Conservation (phyloP, 305 asterid species). For the Salvia sclarea region DNA sequence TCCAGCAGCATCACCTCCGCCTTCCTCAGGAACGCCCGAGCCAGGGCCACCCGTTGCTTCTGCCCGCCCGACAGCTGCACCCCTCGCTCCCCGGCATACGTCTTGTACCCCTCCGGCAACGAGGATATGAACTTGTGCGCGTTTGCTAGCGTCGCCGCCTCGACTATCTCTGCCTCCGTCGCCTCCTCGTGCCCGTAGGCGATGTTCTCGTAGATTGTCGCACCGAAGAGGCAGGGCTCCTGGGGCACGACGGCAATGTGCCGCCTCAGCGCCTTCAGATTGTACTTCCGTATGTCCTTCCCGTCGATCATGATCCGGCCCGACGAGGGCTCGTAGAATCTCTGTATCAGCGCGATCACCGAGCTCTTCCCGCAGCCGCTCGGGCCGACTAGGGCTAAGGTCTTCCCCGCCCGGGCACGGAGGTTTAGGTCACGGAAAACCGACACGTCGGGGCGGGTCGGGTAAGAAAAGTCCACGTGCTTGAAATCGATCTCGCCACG, state of each 20-base stretch:
- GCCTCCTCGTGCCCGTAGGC: constrained; percentile 89
- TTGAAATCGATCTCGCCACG: constrained; percentile 92
- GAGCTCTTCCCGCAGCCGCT: constrained; percentile 98
- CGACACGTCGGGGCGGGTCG: constrained; percentile 75
- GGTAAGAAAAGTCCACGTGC: constrained; percentile 91
- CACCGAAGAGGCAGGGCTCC: constrained; percentile 90
- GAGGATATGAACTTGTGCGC: constrained; percentile 91
- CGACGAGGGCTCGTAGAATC: constrained; percentile 89
- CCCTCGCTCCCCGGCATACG: constrained; percentile 84
- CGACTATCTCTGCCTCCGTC: constrained; percentile 83
- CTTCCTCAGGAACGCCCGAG: constrained; percentile 85
- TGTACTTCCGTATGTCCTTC: constrained; percentile 82
- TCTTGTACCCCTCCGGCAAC: constrained; percentile 87
- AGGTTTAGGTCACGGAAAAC: constrained; percentile 73
- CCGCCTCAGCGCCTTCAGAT: constrained; percentile 72
- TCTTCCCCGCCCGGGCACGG: constrained; percentile 91
- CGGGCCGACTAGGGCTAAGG: constrained; percentile 94
- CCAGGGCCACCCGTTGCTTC: constrained; percentile 92
- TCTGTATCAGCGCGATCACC: constrained; percentile 62
- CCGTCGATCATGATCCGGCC: constrained; percentile 88
- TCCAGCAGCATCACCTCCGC: constrained; percentile 87
- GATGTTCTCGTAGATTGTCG: constrained; percentile 84
- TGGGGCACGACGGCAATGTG: constrained; percentile 91
- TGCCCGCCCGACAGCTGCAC: constrained; percentile 94
- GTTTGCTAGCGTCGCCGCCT: constrained; percentile 82